Evolutionary conservation across 257 asterid species (phyloP).

Genomic region (Dorcoceras hygrometricum): DNA sequence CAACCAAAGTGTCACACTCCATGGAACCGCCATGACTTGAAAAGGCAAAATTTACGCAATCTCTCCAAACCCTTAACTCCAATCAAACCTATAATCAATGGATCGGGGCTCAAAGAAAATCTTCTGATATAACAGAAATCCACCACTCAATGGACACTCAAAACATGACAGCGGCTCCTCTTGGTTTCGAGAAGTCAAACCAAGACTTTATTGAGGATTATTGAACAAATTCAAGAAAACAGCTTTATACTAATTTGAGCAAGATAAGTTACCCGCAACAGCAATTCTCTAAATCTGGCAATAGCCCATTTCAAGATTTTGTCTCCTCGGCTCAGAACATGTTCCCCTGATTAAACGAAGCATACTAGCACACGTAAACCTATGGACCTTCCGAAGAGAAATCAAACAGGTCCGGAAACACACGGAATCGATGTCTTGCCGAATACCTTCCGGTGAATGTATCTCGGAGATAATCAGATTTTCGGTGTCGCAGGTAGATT

Average conservation of each 20-base stretch:
- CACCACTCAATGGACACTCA: slow-evolving; percentile 7
- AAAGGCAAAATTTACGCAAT: slow-evolving; percentile 16
- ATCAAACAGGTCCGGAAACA: background rate
- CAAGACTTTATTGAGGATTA: slow-evolving; percentile 2
- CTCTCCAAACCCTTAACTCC: background rate
- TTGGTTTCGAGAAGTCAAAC: slow-evolving; percentile 8
- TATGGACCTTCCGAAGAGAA: slow-evolving; percentile 5
- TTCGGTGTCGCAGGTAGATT: background rate
- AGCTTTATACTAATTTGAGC: slow-evolving; percentile 9
- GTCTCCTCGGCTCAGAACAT: slow-evolving; percentile 6
- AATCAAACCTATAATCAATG: background rate
- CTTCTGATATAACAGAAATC: slow-evolving; percentile 7
- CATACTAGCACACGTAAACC: slow-evolving; percentile 9
- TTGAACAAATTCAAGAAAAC: slow-evolving; percentile 10
- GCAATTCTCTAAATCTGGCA: background rate
- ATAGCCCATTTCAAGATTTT: slow-evolving; percentile 20
- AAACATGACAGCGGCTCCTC: background rate
- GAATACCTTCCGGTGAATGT: background rate
- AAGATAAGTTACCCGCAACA: slow-evolving; percentile 13
- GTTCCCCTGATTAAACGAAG: background rate
- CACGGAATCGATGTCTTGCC: background rate
- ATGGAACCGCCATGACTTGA: slow-evolving; percentile 54
- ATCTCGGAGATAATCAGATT: background rate
- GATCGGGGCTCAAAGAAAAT: slow-evolving; percentile 2
- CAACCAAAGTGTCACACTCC: slow-evolving; percentile 56